Evolutionary conservation across 495 filamentous ascomycete species (phyloP), one percentile per base, ranked within the genome.

Genomic region (Penicillium malachiteum): DNA sequence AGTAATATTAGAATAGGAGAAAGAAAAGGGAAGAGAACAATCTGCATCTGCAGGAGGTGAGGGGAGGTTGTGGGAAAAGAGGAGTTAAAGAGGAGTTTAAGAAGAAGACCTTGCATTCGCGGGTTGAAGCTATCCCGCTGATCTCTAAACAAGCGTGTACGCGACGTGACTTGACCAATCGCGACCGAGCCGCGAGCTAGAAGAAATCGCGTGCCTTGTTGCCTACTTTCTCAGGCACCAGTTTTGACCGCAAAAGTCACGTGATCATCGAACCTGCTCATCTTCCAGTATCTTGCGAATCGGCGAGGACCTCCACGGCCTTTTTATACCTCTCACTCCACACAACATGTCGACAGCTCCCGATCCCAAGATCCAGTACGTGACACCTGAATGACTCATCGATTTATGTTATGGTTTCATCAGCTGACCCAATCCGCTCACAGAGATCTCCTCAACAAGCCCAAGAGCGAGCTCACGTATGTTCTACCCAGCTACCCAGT

Each of bases 401-500:
- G 31, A 16, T 21, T 40, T 37, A 37, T 26, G 34, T 3, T 13
- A 30, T 6, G 12, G 12, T 44, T 46, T 60, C n/a, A 50, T 38
- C 49, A 34, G 30, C 59, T 57, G 43, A 62, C 48, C 35, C 48
- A 18, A 55, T 55, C 14, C 38, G 26, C 21, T 26, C 21, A 60
- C 67, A 93, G 89, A 74, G 89, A 93, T 61, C 83, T 93, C 54
- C 81, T 92, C 52, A 83, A 80, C 63, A 93, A 93, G 79, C 87
- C 89, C 41, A 86, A 87, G 69, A 79, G 73, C 62, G 90, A 93
- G 65, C 83, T 93, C 68, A 92, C 87, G 87, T 91, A 81, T 50
- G 87, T 82, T 48, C 41, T 32, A 18, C 37, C 41, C 12, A 38
- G 34, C 21, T 26, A 42, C 37, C 17, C 26, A 18, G 54, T 30